A percentile compares a stretch with the other conserved stretches of the same genome.
Evolutionary conservation across 345 rosid species (phyloP).

Genomic region (Draba incana): DNA sequence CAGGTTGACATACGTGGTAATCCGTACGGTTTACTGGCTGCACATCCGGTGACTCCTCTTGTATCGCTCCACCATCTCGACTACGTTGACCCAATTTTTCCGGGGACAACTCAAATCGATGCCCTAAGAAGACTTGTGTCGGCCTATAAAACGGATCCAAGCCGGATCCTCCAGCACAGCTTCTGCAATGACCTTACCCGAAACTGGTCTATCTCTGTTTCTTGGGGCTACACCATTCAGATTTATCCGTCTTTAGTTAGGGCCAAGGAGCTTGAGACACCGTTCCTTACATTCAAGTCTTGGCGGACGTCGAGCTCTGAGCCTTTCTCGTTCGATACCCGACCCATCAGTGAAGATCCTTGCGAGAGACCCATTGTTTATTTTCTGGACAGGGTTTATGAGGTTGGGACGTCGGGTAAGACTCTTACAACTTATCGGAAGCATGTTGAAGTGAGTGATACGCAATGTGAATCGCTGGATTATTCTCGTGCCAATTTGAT

Average conservation of each 20-base stretch:
- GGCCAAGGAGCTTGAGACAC: constrained; percentile 65
- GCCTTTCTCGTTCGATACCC: constrained; percentile 78
- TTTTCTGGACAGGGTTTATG: constrained; percentile 59
- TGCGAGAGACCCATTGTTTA: constrained; percentile 67
- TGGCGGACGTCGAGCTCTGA: constrained; percentile 69
- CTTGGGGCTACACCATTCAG: constrained; percentile 89
- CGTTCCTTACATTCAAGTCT: constrained; percentile 62
- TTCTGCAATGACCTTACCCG: constrained; percentile 67
- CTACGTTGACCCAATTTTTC: constrained; percentile 66
- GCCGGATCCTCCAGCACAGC: constrained; percentile 72
- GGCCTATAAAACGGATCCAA: constrained; percentile 61
- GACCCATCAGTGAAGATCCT: constrained; percentile 52
- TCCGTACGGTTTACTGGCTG: constrained; percentile 77
- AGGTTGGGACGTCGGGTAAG: constrained; percentile 33
- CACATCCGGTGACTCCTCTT: constrained; percentile 85
- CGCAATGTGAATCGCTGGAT: constrained; percentile 45
- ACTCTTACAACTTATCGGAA: constrained; percentile 61
- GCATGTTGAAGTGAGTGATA: constrained; percentile 39
- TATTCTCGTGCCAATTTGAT: constrained; percentile 47
- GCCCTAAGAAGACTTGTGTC: constrained; percentile 55
- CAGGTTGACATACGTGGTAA: constrained; percentile 81
- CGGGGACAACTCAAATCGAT: constrained; percentile 47
- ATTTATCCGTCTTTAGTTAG: constrained; percentile 58
- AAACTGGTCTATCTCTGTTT: constrained; percentile 74
- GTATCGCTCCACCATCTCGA: constrained; percentile 88